Evolutionary conservation across 192 early-diverging fungal species (phyloP).

Genomic region (Umbelopsis sp.): DNA sequence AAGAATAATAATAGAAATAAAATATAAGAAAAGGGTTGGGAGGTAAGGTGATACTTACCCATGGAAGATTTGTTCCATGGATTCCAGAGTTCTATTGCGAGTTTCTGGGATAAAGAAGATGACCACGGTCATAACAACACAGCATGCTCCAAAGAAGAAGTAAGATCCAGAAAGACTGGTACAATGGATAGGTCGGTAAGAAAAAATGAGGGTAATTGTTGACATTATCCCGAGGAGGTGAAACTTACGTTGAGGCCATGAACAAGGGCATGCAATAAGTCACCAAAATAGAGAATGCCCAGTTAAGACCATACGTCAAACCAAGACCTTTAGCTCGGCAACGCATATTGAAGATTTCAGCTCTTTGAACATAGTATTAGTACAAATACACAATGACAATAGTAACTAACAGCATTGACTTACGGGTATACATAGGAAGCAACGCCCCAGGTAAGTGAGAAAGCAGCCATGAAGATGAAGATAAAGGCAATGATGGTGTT

Average conservation of each 20-base stretch:
- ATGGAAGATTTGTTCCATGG: constrained; percentile 81
- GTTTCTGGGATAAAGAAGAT: constrained; percentile 81
- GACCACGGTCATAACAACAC: constrained; percentile 41
- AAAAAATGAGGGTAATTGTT: too few relatives aligned
- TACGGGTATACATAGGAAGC: constrained; percentile 30
- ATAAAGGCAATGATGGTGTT: constrained; percentile 35
- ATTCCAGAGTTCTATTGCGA: constrained; percentile 78
- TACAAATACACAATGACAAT: not conserved
- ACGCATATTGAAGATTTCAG: constrained; percentile 33
- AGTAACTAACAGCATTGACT: not conserved
- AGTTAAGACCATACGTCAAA: constrained; percentile 33
- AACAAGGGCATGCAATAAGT: constrained; percentile 37
- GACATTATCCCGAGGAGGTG: too few relatives aligned
- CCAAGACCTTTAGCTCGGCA: constrained; percentile 39
- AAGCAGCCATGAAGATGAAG: constrained; percentile 33
- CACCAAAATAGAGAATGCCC: constrained; percentile 36
- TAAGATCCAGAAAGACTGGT: constrained; percentile 32
- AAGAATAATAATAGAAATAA: not conserved
- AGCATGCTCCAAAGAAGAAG: constrained; percentile 39
- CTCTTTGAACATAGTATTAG: not conserved
- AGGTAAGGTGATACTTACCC: not conserved
- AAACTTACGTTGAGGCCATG: constrained; percentile 22
- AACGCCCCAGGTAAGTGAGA: constrained; percentile 26
- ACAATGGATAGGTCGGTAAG: not conserved
- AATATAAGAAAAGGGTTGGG: not conserved